phyloP scores from a whole-genome alignment of 345 rosid genomes.

The Citrus hindsii region DNA sequence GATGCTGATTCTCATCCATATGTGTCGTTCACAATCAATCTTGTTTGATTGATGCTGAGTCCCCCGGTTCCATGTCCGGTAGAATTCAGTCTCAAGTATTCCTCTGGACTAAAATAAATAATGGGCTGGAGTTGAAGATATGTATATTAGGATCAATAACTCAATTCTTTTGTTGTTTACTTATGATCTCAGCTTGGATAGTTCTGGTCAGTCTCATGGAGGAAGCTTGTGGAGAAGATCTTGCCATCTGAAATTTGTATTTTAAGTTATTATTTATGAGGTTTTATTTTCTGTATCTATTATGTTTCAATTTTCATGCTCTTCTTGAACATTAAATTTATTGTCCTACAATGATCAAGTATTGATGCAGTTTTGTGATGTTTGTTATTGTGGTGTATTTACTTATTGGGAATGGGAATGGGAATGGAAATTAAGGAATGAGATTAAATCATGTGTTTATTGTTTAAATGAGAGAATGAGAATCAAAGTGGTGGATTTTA shows the following conservation, averaged over 20 bases:
- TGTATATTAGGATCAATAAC: conserved; percentile 32
- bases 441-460: no score
- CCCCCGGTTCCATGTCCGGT: neutral
- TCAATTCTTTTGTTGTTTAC: conserved; percentile 39
- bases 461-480: no score
- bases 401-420: no score
- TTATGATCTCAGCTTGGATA: conserved; percentile 19
- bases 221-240: conserved; percentile 12
- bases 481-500: no score
- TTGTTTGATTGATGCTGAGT: conserved; percentile 38
- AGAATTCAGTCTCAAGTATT: conserved; percentile 16
- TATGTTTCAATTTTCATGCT: neutral
- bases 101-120: conserved; percentile 27
- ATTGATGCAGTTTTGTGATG: neutral
- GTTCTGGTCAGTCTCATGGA: neutral
- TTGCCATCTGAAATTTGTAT: conserved; percentile 13
- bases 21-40: conserved; percentile 92
- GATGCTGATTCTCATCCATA: conserved; percentile 79
- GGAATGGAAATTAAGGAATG: no score
- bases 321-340: neutral
- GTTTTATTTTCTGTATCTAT: conserved; percentile 1
- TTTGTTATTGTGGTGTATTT: neutral
- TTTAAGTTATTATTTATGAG: neutral
- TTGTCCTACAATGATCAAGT: neutral
- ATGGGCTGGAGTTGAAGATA: conserved; percentile 18